Base-by-base conservation (phyloP, 441 rosid genomes). In the Pelargonium australe region DNA sequence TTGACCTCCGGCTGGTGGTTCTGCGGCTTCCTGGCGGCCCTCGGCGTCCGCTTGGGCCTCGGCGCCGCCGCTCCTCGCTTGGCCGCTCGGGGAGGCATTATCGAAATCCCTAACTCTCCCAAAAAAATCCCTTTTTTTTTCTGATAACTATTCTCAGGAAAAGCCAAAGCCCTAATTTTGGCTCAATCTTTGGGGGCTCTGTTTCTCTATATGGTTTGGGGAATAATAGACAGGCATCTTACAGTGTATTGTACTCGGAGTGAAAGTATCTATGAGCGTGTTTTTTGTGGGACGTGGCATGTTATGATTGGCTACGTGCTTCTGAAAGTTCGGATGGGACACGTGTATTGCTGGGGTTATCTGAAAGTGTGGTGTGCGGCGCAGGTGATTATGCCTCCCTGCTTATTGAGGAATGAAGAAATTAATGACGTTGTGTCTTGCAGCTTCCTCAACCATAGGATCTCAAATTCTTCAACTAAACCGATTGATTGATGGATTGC, bases 61-160 rank as follows among this genome's bases (percentile, higher is more conserved):
- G 74, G 23, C 20, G 86, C 83, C 28, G 86, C 83, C 49, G 82
- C 91, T 64, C 91, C 95, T 65, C 89, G 85, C 82, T 92, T 92
- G 65, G 81, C 85, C 19, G 71, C 66, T 66, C 89, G 80, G 10
- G 98, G 98, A 79, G 93, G 93, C 97, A 91, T 90, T 49, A 49
- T 13, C 14, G 8, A 8, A 55, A 4, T 55, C 23, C 61, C 10
- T 17, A n/a, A 53, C 20, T 6, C n/a, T 20, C 61, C 61, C 9
- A 16, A 55, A 55, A 55, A 0, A 55, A 2, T 9, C 23, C 8
- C 23, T 20, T 20, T 55, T 14, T 20, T 20, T 55, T 14, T 6
- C 61, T 20, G 23, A 16, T 14, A 16, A 55, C 61, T 16, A 55
- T 14, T 16, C 37, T 16, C 61, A 55, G 23, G 61, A 45, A 45